Evolutionary conservation across 768 basidiomycete genomes (phyloP), one percentile per base, ranked within the genome.

Genomic region (Gloeostereum incarnatum): DNA sequence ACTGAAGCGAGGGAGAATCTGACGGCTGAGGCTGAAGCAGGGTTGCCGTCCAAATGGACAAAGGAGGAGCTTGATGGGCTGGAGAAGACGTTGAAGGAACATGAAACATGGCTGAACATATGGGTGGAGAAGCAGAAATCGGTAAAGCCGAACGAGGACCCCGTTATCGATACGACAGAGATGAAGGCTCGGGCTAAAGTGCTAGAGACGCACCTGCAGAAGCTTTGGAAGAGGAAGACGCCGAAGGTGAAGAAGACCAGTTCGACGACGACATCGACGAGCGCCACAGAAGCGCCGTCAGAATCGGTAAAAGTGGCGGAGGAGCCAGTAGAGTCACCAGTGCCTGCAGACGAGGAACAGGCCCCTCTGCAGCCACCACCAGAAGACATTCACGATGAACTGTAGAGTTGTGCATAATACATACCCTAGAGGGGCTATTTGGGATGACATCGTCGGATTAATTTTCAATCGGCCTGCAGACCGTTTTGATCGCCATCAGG

Each of bases 161-260:
- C 92, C 2, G 83, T 83, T n/a, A 75, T 97, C 22, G 72, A 79
- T 59, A 84, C 82, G 35, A 73, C 63, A 48, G 92, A 97, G 60
- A 80, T 98, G 76, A 82, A 81, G 61, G 78, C 78, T 39, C 69
- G 83, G 40, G 84, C 85, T 19, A 85, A 82, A 69, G 71, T 71
- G 31, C 62, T 96, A 24, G 90, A 94, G 67, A 73, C 64, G 36
- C 80, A 80, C 34, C 51, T 88, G 57, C 74, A 77, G 55, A 78
- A 68, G 53, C 50, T 89, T 42, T 70, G 69, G 48, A 82, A 66
- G 65, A 68, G 81, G 57, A 86, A 76, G 62, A 62, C 68, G 31
- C 78, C 83, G 2, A 83, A 81, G 57, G 54, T 60, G 39, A 75
- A 66, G 62, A 80, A 78, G 57, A 59, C 64, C 33, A 69, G 60